Base-by-base conservation (phyloP, 371 early-diverging fungal species). In the Saksenaea oblongispora region DNA sequence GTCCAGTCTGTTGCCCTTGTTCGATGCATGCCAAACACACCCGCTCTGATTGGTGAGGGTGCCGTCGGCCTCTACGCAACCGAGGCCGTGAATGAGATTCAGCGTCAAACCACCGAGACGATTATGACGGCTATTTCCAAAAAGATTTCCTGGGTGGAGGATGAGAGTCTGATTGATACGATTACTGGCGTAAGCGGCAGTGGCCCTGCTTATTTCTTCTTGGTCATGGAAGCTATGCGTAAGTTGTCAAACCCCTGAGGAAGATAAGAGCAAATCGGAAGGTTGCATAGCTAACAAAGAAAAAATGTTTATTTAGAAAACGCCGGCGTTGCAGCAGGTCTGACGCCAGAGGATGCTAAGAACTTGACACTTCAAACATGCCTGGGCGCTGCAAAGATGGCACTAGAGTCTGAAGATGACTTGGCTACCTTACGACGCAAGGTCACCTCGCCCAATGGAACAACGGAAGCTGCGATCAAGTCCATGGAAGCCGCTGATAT, bases 161-260 rank as follows among this genome's bases (percentile, higher is more conserved):
- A 81, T 15, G 95, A 97, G 68, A 61, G 75, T 0, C 77, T 88
- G 62, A 85, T 97, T 39, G 96, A 97, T 74, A 87, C 93, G 0
- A 93, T 95, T 17, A 95, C 95, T 1, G 95, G 89, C 10, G 75
- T 96, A 34, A 91, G 91, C 56, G 97, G 95, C 47, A 87, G 84
- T 51, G 97, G 96, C 8, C 97, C 97, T n/a, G 97, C 97, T 14
- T 97, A 95, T 76, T 95, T 93, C 74, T 97, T 95, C 79, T 79
- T 94, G 69, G 76, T 95, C 66, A 87, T 93, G 78, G 96, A 97
- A 79, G 89, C 91, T 10, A 89, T 97, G 87, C 75, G 81, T 80
- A 72, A 74, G 74, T 72, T 26, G 8, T 47, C 53, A 41, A 0
- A 28, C 4, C n/a, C n/a, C n/a, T 36, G 34, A 34, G 18, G 31